Evolutionary conservation across 768 basidiomycete genomes (phyloP).

Genomic region (Tylopilus sp.): DNA sequence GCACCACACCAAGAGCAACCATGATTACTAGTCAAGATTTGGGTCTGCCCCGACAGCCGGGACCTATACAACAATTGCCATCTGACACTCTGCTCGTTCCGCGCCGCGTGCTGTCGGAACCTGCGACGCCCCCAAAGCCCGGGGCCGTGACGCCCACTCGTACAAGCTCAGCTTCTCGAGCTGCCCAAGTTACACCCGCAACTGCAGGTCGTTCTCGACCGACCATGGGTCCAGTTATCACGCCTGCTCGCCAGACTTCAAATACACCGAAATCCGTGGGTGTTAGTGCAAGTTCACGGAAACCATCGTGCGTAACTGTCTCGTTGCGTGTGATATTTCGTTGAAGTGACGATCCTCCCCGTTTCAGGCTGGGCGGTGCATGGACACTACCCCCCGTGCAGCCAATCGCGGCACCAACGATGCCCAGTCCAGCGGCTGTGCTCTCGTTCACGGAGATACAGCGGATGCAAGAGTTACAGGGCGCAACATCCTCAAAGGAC

Average conservation of each 20-base stretch:
- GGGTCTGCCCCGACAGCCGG: neutral
- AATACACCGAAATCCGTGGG: conserved; percentile 25
- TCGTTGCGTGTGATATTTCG: neutral
- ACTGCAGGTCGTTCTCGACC: conserved; percentile 28
- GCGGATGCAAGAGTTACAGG: conserved; percentile 63
- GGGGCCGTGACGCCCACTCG: neutral
- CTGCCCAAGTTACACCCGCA: conserved; percentile 22
- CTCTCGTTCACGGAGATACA: conserved; percentile 86
- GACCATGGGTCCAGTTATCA: conserved; percentile 59
- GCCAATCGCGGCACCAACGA: conserved; percentile 36
- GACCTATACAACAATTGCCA: conserved; percentile 5
- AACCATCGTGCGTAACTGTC: conserved; percentile 44
- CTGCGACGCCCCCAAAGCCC: conserved; percentile 4
- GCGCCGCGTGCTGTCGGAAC: conserved; percentile 9
- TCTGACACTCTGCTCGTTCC: conserved; percentile 4
- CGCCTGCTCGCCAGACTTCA: conserved; percentile 49
- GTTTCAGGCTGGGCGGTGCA: conserved; percentile 39
- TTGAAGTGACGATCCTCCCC: neutral
- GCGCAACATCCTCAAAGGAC: conserved; percentile 37
- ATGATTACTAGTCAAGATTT: neutral
- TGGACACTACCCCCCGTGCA: conserved; percentile 62
- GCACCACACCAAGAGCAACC: neutral
- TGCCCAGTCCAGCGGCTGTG: conserved; percentile 15
- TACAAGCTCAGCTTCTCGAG: conserved; percentile 6
- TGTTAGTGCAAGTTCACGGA: conserved; percentile 30